Base-by-base conservation (phyloP, 2,329 filamentous ascomycete genomes). In the Fusarium torulosum region DNA sequence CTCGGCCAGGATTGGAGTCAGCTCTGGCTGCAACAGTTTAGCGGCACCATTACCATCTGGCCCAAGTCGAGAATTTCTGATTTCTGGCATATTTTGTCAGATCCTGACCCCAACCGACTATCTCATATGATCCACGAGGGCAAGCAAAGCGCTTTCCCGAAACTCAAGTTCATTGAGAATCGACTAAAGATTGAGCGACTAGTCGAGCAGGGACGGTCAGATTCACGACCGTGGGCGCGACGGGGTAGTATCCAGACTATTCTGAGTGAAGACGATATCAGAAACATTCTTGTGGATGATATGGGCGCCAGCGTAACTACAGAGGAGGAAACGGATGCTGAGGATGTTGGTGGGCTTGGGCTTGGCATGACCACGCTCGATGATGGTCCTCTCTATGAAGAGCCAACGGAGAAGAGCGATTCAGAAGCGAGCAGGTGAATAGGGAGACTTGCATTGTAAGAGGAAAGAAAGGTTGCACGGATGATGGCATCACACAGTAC, bases 1-100 rank as follows among this genome's bases (percentile, higher is more conserved):
- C 79, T 98, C 21, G 95, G 94, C 4, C 95, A 98, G 78, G 96
- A 99, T 77, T 99, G 96, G 96, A 94, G 91, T 59, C 92, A 97
- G 79, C 89, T 99, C 21, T 99, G 95, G 92, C 86, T 99, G 46
- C 96, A 99, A 77, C 89, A 94, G 59, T 99, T 99, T 78, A 91
- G 91, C 66, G 96, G 96, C 27, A 98, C 93, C 11, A 91, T 98
- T 66, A 99, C 96, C 14, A 94, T 99, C 74, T 98, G 95, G 94
- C 96, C 96, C 9, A 93, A 94, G 77, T 90, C 89, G 14, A 82
- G 89, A 4, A 81, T 88, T 2, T 91, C 88, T 2, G 96, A 99
- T 79, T 96, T 97, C 76, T 89, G 86, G 76, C 88, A 92, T 72
- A 97, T 99, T 63, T 85, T 99, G 2, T 89, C 90, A 1, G 96